Evolutionary conservation across 176 grass and related monocot genomes (phyloP).

Genomic region (Oryza officinalis): DNA sequence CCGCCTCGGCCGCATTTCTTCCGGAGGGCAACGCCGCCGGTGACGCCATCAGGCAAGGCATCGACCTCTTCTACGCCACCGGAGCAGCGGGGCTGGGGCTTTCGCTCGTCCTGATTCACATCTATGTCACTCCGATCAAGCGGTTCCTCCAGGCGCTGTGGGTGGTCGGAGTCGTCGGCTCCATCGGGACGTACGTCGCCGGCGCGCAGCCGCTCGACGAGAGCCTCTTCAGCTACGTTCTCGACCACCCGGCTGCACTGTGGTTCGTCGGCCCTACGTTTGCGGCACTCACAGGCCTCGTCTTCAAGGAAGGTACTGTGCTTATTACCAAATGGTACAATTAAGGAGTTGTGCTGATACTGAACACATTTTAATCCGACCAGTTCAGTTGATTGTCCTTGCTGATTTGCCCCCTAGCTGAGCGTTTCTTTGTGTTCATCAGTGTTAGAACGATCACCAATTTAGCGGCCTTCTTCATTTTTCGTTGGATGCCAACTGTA

Average conservation of each 20-base stretch:
- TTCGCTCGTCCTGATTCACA: slow-evolving; percentile 82
- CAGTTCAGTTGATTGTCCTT: background rate
- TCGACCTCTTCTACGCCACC: slow-evolving; percentile 56
- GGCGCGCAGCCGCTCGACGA: slow-evolving; percentile 57
- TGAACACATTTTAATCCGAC: background rate
- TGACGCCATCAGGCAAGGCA: slow-evolving; percentile 42
- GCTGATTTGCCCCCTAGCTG: background rate
- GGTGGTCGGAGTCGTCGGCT: slow-evolving; percentile 59
- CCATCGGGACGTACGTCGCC: slow-evolving; percentile 54
- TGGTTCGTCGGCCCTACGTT: slow-evolving; percentile 84
- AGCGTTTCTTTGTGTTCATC: background rate
- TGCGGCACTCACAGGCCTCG: slow-evolving; percentile 80
- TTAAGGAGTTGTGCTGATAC: background rate
- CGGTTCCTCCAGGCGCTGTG: slow-evolving; percentile 80
- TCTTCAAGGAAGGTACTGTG: slow-evolving; percentile 84
- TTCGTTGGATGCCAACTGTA: background rate
- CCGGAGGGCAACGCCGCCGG: slow-evolving; percentile 54
- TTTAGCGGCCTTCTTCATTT: background rate
- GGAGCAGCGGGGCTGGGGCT: slow-evolving; percentile 71
- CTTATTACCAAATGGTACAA: background rate
- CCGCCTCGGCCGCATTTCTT: slow-evolving; percentile 60
- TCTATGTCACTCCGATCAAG: slow-evolving; percentile 81
- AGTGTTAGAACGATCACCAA: background rate
- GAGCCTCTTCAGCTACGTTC: slow-evolving; percentile 59
- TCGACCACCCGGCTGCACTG: slow-evolving; percentile 54